A percentile compares a stretch with the other conserved stretches of the same genome.
phyloP scores from a whole-genome alignment of 164 flowering plant species.

The Stephania japonica region DNA sequence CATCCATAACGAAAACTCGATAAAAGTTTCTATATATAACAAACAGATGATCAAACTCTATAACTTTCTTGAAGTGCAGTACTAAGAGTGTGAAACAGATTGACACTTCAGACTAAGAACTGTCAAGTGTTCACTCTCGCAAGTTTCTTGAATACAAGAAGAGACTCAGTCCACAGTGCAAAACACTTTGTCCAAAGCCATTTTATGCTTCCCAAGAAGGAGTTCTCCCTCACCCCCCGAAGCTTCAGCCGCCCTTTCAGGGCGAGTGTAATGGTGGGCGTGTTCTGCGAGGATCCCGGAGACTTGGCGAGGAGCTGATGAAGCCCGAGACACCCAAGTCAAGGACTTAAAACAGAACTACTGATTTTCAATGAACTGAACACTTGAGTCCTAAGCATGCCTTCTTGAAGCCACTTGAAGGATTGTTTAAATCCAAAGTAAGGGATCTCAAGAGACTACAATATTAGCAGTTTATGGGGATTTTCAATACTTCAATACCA shows the following conservation, averaged over 20 bases:
- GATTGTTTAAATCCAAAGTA: constrained; percentile 34
- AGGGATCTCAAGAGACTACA: constrained; percentile 57
- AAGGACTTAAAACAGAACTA: constrained; percentile 25
- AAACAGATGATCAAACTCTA: neutral
- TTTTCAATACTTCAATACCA: constrained; percentile 25
- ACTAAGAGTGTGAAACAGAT: too few species aligned
- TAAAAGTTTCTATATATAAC: neutral
- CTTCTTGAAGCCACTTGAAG: constrained; percentile 19
- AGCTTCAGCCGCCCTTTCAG: constrained; percentile 74
- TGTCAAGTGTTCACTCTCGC: too few species aligned
- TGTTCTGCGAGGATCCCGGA: constrained; percentile 25
- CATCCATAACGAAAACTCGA: constrained; percentile 26
- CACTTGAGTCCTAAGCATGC: constrained; percentile 21
- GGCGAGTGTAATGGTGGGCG: constrained; percentile 43
- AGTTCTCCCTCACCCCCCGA: constrained; percentile 63
- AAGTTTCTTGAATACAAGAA: too few species aligned
- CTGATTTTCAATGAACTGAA: constrained; percentile 24
- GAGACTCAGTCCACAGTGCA: constrained; percentile 15
- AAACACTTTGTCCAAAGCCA: constrained; percentile 38
- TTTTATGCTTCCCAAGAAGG: constrained; percentile 58
- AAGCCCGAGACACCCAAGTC: constrained; percentile 11
- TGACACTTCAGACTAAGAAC: too few species aligned
- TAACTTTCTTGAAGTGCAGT: too few species aligned
- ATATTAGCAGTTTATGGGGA: constrained; percentile 48
- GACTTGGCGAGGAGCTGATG: constrained; percentile 2